Evolutionary conservation across 2,329 filamentous ascomycete species (phyloP), one percentile per base, ranked within the genome.

Genomic region (Pseudomassariella vexata): DNA sequence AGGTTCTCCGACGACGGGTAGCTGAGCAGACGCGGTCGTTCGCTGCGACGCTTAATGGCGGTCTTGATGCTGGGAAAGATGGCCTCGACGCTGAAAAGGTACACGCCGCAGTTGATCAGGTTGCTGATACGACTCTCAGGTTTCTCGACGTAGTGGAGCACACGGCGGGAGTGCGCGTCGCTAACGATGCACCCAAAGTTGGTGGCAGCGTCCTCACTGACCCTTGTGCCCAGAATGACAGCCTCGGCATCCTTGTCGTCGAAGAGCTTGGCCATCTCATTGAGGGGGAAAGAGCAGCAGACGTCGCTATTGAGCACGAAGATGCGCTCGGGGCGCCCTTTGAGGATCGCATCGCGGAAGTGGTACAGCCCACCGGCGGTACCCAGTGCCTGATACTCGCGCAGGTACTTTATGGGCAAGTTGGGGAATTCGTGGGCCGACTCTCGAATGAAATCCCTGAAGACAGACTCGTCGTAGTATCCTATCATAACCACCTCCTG

Each of bases 141-240:
- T 71, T 96, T 96, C 75, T 96, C 92, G 58, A 98, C 92, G 65
- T 98, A 96, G 68, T 98, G 92, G 39, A 96, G 80, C 27, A 98
- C 92, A 46, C 90, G 87, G 59, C 90, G 89, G 44, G 85, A 94
- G 65, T 95, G 87, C 25, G 83, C 69, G 61, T 98, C 92, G 35
- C 85, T 92, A 36, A 96, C 92, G 53, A 96, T 94, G 73, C 92
- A 98, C 42, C 92, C 92, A 57, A 96, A 98, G 71, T 96, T 96
- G 50, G 77, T 84, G 19, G 92, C 90, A 14, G 89, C 85, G 36
- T 96, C 90, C 53, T 94, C 86, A 55, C 79, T 80, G 37, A 96
- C 87, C 34, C 88, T 75, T 24, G 92, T 98, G 33, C 92, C 92
- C 43, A 98, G 70, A 57, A 98, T 95, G 46, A 96, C 84, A 19